Base-by-base conservation (phyloP, 2,329 filamentous ascomycete species). In the Diaporthe longicolla region DNA sequence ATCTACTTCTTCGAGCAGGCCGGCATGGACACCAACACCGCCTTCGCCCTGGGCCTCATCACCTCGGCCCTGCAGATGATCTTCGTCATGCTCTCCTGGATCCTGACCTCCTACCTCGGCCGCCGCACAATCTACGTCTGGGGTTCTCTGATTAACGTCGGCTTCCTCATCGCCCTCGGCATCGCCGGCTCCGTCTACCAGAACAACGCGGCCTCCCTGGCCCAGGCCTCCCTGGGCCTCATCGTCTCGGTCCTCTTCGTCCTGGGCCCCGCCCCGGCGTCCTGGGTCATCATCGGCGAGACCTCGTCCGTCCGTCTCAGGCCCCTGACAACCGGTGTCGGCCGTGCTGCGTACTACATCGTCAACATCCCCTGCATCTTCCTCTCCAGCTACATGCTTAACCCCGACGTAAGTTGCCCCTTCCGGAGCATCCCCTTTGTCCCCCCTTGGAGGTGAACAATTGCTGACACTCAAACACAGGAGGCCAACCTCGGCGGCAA, bases 321-420 rank as follows among this genome's bases (percentile, higher is more conserved):
- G 69, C 89, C 91, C 55, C 82, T 93, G 29, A 93, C 89, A 1
- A 93, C 91, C 40, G 91, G 90, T 81, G 82, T 92, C 61, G 91
- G 91, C 79, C 90, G 91, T 79, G 90, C 82, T 71, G 82, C 85
- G 15, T 93, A 93, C 85, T 93, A 93, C 82, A 77, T 91, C 9
- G 84, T 91, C 75, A 87, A 93, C 73, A 92, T 93, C 79, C 90
- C 91, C 78, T 91, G 89, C 78, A 93, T 93, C 79, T 92, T 91
- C 87, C 86, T 91, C 10, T 81, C 85, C 8, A 88, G 85, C 76
- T 90, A 87, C 78, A 90, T 92, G 88, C 89, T 92, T 75, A 92
- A 91, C 85, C 81, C 86, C 3, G 82, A 81, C 4, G 85, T 84
- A 84, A 76, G 83, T 59, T 5, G n/a, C 9, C 4, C 4, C 48